A percentile compares a stretch with the other conserved stretches of the same genome.
These are phyloP conservation scores for Lepidium aucheri DNA, from an alignment of 345 rosid species.

Conservation along the genomic window DNA sequence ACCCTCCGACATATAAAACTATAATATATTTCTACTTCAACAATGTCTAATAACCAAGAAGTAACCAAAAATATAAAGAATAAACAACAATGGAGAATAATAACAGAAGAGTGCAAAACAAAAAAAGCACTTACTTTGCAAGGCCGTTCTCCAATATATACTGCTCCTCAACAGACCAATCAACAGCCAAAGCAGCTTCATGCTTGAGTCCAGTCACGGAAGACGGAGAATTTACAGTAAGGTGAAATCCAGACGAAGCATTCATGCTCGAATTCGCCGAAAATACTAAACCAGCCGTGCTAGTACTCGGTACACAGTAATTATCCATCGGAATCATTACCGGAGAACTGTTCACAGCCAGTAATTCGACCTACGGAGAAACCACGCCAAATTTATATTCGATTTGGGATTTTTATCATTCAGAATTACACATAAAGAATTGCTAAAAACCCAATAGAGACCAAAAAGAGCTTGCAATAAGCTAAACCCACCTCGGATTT, in stretches of 20 bases:
- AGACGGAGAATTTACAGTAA: slow-evolving; percentile 21
- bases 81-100: background rate
- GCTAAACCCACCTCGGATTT: slow-evolving; percentile 21
- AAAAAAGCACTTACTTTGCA: slow-evolving; percentile 35
- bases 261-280: slow-evolving; percentile 22
- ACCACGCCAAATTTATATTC: background rate
- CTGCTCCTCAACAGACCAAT: slow-evolving; percentile 86
- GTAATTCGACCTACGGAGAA: background rate
- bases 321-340: slow-evolving; percentile 30
- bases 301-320: slow-evolving; percentile 20
- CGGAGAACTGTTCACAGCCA: background rate
- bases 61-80: background rate
- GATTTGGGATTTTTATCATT: slow-evolving; percentile 13
- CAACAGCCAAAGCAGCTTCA: slow-evolving; percentile 64
- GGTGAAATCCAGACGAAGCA: slow-evolving; percentile 20
- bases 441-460: background rate
- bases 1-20: background rate
- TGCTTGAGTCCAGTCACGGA: slow-evolving; percentile 16
- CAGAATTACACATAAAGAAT: too few relatives aligned
- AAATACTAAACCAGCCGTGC: slow-evolving; percentile 20
- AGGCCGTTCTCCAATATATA: slow-evolving; percentile 68
- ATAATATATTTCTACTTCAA: background rate
- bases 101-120: background rate
- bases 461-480: background rate
- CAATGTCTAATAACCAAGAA: background rate